Conservation (phyloP, 345 rosid species). For the Raphanus sativus region DNA sequence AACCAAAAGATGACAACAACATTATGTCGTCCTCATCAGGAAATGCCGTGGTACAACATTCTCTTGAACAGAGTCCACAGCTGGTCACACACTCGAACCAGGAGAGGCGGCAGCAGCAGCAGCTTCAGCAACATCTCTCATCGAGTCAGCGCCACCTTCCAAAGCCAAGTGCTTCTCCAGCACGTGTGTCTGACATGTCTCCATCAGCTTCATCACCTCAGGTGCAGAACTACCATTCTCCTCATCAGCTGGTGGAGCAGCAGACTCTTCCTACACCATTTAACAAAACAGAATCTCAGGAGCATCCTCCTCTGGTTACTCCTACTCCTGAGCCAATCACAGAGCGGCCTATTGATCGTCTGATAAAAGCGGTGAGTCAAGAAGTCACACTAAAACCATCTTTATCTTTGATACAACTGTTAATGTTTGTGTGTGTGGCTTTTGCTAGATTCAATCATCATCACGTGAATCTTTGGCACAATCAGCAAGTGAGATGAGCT, state of each 20-base stretch:
- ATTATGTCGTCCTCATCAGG: slow-evolving; percentile 41
- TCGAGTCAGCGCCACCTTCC: slow-evolving; percentile 43
- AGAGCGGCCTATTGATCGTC: slow-evolving; percentile 75
- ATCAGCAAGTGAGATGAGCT: slow-evolving; percentile 67
- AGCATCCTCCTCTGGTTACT: slow-evolving; percentile 57
- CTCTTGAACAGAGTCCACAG: slow-evolving; percentile 32
- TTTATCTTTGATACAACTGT: slow-evolving; percentile 2
- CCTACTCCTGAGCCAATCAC: slow-evolving; percentile 58
- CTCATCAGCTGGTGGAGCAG: slow-evolving; percentile 77
- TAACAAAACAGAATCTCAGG: slow-evolving; percentile 45
- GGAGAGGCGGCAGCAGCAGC: slow-evolving; percentile 19
- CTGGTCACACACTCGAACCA: too few relatives aligned
- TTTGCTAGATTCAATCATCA: slow-evolving; percentile 57
- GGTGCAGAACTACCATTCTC: slow-evolving; percentile 57
- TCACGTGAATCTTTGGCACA: slow-evolving; percentile 57
- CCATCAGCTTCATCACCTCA: slow-evolving; percentile 62
- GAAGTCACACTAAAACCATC: neutral
- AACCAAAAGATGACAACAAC: slow-evolving; percentile 46
- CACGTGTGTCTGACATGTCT: slow-evolving; percentile 47
- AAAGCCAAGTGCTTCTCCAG: slow-evolving; percentile 34
- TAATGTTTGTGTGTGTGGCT: neutral
- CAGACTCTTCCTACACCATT: slow-evolving; percentile 51
- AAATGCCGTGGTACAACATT: slow-evolving; percentile 38
- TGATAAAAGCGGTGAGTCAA: slow-evolving; percentile 67
- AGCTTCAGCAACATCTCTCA: slow-evolving; percentile 53